Base-by-base conservation (phyloP, 805 yeast genomes). In the Nakazawaea holstii region DNA sequence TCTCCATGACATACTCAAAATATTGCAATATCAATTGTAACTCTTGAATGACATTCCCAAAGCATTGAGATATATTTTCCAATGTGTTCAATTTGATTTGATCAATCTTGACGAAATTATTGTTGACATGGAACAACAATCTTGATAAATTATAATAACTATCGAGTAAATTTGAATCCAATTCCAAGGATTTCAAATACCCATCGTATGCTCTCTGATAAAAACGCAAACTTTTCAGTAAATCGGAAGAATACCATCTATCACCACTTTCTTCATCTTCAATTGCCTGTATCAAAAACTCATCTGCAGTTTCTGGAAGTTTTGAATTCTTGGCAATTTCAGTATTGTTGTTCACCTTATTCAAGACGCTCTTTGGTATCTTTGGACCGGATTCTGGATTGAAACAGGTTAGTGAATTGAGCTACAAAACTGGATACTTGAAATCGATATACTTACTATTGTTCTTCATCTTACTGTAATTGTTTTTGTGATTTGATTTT, bases 261-360 rank as follows among this genome's bases (percentile, higher is more conserved):
- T 84, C 91, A 0, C 88, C 92, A n/a, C 78, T 73, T 49, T 84
- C 91, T 57, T 84, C 92, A 47, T 78, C 80, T 9, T 67, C 67
- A 0, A 81, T 69, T 1, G 81, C 92, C 43, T 65, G 65, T 30
- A 76, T 80, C n/a, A 82, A 67, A 45, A 56, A 73, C 4, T 80
- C 87, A 30, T 76, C 78, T 0, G 75, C 69, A 0, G 80, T 71
- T 5, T 64, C 59, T 5, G 74, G 74, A 9, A 55, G 57, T 42
- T 39, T 51, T 41, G 28, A 8, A n/a, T 39, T 39, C 20, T 27
- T 39, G 8, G 27, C 6, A 15, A 11, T 26, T 8, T 26, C 35
- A 10, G 20, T 6, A n/a, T n/a, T n/a, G 10, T n/a, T 20, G 28
- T 36, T 39, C 17, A 33, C 40, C 27, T 28, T 46, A 20, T 40